Base-by-base conservation (phyloP, 2,329 filamentous ascomycete genomes). In the Fusarium graminum region DNA sequence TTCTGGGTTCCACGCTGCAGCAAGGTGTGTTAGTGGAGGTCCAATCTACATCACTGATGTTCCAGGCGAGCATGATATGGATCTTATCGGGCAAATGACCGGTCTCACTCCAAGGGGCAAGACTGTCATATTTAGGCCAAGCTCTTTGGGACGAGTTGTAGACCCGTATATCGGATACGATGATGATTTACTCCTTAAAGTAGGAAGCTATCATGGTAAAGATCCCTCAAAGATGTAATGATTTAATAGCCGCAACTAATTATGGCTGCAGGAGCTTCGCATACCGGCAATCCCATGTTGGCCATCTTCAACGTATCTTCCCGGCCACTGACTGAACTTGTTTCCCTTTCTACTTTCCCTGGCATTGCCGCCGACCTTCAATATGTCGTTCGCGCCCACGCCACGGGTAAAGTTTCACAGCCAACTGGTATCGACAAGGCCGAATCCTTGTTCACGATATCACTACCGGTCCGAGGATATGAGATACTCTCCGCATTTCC, bases 31-130 rank as follows among this genome's bases (percentile, higher is more conserved):
- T 11, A 94, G 90, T 45, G 95, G 95, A 10, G 95, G 95, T 0
- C 95, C 94, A 0, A 90, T 99, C 39, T 97, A 96, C 72, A 94
- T 99, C 75, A 98, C 94, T 0, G 95, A 99, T 77, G 86, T 88
- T 1, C 94, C 94, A 0, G 94, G 93, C 1, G 80, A 92, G 60
- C 93, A 98, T 76, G 85, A 97, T 72, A 73, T 93, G 29, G 78
- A 84, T 7, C 78, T 99, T 16, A 91, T 99, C 61, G 79, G 83
- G 28, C 90, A 96, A 75, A 94, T 98, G 85, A 93, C 91, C 0
- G 94, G 91, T 0, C 81, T 84, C 12, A 95, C 92, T 0, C 82
- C 88, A 0, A 82, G 86, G 25, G 92, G 89, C 1, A 89, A 88
- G 65, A 95, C 92, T 0, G 86, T 97, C 0, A 91, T 96, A 19